phyloP scores from a whole-genome alignment of 345 rosid genomes.

The Hibiscus tridactylites region DNA sequence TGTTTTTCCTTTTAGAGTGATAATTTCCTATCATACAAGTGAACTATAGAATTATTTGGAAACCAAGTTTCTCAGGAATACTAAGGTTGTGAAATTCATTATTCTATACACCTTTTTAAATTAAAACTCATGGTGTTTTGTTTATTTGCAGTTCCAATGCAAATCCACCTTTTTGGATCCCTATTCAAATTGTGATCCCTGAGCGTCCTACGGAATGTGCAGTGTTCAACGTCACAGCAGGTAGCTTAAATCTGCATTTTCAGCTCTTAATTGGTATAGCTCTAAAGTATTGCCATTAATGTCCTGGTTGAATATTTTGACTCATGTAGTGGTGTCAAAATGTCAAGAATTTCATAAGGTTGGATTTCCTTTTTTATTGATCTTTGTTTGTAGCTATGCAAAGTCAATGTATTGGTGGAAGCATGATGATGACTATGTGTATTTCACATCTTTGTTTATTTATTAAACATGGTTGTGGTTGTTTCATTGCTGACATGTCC shows the following conservation, averaged over 20 bases:
- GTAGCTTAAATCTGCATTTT: conserved; percentile 28
- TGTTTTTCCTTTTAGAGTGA: neutral
- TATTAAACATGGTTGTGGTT: neutral
- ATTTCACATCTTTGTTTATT: neutral
- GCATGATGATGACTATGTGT: neutral
- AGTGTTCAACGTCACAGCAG: conserved; percentile 90
- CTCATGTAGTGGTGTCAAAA: neutral
- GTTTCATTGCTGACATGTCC: neutral
- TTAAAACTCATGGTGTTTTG: neutral
- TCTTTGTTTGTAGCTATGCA: neutral
- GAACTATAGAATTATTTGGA: neutral
- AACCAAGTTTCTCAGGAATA: neutral
- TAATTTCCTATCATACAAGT: neutral
- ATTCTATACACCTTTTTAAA: neutral
- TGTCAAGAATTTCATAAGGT: neutral
- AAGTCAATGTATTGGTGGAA: neutral
- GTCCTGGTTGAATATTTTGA: neutral
- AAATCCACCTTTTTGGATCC: conserved; percentile 95
- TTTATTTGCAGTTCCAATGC: conserved; percentile 62
- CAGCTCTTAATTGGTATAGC: neutral
- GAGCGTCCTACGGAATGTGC: conserved; percentile 95
- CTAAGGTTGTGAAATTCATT: neutral
- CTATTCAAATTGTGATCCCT: conserved; percentile 88
- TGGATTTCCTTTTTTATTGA: neutral
- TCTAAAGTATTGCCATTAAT: neutral